Evolutionary conservation across 495 filamentous ascomycete species (phyloP).

Genomic region (Hapsidospora chrysogenum): DNA sequence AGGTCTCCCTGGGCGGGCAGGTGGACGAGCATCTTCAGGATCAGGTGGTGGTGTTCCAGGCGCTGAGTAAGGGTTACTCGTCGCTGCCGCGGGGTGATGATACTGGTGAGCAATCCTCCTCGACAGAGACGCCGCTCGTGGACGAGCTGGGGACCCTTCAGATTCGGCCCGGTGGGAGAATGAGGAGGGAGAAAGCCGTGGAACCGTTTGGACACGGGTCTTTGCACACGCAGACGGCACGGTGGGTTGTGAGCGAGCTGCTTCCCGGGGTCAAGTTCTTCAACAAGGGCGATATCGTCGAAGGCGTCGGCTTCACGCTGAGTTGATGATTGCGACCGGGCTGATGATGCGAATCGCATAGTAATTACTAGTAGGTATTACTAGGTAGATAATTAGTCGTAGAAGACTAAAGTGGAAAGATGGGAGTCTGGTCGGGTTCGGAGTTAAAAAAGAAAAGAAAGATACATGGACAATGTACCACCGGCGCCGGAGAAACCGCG

Average conservation of each 20-base stretch:
- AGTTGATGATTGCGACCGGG: too few relatives aligned
- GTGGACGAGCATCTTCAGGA: conserved; percentile 64
- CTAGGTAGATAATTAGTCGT: too few relatives aligned
- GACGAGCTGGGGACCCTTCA: conserved; percentile 7
- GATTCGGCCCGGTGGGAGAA: conserved; percentile 6
- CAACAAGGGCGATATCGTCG: conserved; percentile 20
- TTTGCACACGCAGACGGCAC: conserved; percentile 54
- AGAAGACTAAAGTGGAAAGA: too few relatives aligned
- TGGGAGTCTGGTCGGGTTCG: too few relatives aligned
- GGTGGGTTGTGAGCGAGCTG: conserved; percentile 49
- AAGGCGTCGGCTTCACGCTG: too few relatives aligned
- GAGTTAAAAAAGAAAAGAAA: too few relatives aligned
- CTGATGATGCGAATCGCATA: too few relatives aligned
- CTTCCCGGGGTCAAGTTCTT: conserved; percentile 35
- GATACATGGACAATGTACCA: too few relatives aligned
- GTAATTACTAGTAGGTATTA: too few relatives aligned
- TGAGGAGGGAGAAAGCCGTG: conserved; percentile 16
- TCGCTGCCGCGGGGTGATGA: conserved; percentile 14
- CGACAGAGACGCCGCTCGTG: conserved; percentile 1
- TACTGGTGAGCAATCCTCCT: conserved; percentile 5
- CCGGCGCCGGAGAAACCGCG: too few relatives aligned
- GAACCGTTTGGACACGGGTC: conserved; percentile 40
- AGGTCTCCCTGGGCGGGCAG: conserved; percentile 34
- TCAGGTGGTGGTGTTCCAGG: conserved; percentile 70
- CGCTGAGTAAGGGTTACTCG: conserved; percentile 37